These are phyloP conservation scores for Hyphopichia fennica DNA, from an alignment of 1,139 yeast genomes.

Conservation along the genomic window DNA sequence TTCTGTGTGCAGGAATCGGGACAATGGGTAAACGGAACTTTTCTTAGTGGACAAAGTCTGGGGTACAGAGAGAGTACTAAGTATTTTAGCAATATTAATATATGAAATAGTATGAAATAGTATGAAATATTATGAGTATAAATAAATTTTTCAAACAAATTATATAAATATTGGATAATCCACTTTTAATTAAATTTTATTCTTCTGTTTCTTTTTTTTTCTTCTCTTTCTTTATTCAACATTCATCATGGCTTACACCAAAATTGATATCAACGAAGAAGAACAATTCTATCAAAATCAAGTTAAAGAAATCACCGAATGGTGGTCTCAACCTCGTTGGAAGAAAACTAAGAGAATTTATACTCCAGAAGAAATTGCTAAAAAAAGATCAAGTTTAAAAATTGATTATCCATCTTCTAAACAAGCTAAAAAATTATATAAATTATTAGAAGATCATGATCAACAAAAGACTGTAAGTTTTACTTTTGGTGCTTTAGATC, in stretches of 20 bases:
- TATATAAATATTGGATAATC: background rate
- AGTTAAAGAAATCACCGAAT: slow-evolving; percentile 69
- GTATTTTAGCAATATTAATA: too few species aligned
- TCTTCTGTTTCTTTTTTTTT: too few species aligned
- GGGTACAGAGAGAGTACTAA: background rate
- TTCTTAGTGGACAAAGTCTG: background rate
- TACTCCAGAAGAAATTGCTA: slow-evolving; percentile 85
- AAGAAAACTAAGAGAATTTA: slow-evolving; percentile 83
- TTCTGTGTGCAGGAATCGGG: too few species aligned
- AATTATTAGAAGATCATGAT: slow-evolving; percentile 70
- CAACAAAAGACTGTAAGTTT: slow-evolving; percentile 73
- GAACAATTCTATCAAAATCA: slow-evolving; percentile 66
- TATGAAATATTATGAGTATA: background rate
- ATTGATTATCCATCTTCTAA: slow-evolving; percentile 72
- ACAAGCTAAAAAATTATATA: slow-evolving; percentile 81
- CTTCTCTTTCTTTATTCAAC: too few species aligned
- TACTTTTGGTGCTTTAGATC: slow-evolving; percentile 97
- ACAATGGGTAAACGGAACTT: slow-evolving; percentile 1
- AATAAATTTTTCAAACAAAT: slow-evolving; percentile 1
- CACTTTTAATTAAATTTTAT: background rate
- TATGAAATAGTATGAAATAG: background rate
- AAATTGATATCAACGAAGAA: slow-evolving; percentile 59
- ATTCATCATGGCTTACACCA: slow-evolving; percentile 46
- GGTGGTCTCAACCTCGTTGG: slow-evolving; percentile 98
- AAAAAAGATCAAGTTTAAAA: slow-evolving; percentile 77